Percentiles rank a stretch among this genome's conserved stretches.
Conservation (phyloP, 1,139 yeast species). For the Magnusiomyces sp. region DNA sequence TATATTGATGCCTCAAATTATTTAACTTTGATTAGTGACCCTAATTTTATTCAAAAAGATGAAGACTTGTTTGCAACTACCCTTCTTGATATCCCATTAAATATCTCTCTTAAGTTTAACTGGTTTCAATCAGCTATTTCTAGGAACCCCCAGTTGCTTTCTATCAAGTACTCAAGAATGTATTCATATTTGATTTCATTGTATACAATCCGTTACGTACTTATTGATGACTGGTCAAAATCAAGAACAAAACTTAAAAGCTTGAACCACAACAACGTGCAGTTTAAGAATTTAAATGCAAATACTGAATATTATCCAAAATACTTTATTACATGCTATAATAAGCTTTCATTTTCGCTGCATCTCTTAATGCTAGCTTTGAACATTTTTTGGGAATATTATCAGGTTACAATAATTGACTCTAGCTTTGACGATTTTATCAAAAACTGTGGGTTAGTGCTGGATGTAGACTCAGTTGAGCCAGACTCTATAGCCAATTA, state of each 20-base stretch:
- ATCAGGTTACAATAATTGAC: constrained; percentile 19
- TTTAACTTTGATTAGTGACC: not conserved
- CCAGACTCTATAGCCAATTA: constrained; percentile 2
- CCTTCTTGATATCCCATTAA: not conserved
- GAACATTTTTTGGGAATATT: constrained; percentile 20
- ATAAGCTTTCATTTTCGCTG: constrained; percentile 4
- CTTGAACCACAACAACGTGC: not conserved
- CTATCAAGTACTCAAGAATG: constrained; percentile 2
- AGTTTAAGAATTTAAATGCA: not conserved
- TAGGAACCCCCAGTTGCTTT: not conserved
- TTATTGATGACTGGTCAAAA: not conserved
- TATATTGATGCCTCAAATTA: constrained; percentile 1
- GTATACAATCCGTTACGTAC: not conserved
- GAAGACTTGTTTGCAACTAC: constrained; percentile 1
- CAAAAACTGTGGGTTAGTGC: constrained; percentile 1
- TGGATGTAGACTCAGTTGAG: not conserved
- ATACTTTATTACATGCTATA: not conserved
- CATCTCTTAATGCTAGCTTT: not conserved
- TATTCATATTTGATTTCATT: constrained; percentile 4
- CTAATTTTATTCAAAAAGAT: not conserved
- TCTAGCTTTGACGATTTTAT: not conserved
- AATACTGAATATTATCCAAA: not conserved
- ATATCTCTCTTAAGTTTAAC: not conserved
- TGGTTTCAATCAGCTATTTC: constrained; percentile 5
- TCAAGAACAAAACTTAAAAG: too few relatives aligned